These are phyloP conservation scores for Tricholoma flavovirens DNA, from an alignment of 768 basidiomycete species.

Conservation along the genomic window DNA sequence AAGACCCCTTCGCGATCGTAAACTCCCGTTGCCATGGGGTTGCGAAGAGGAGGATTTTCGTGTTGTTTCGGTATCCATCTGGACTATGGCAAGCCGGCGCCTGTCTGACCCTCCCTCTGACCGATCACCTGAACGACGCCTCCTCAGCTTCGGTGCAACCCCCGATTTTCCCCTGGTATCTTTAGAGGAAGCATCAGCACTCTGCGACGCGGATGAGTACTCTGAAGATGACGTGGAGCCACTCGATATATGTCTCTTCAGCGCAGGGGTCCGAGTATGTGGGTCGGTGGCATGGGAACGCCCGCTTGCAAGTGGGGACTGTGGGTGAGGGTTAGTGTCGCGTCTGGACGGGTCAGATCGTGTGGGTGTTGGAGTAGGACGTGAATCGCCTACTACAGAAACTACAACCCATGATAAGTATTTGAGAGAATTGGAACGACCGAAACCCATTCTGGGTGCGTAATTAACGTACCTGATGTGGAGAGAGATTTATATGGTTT, in stretches of 20 bases:
- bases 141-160: slow-evolving; percentile 24
- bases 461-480: background rate
- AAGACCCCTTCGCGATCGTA: slow-evolving; percentile 36
- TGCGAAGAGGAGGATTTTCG: slow-evolving; percentile 21
- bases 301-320: slow-evolving; percentile 44
- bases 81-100: slow-evolving; percentile 60
- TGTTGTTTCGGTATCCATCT: slow-evolving; percentile 41
- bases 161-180: slow-evolving; percentile 15
- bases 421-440: background rate
- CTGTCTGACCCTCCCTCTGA: slow-evolving; percentile 60
- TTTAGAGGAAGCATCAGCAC: slow-evolving; percentile 11
- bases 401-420: slow-evolving; percentile 3
- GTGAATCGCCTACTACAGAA: slow-evolving; percentile 1
- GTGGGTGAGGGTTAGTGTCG: slow-evolving; percentile 28
- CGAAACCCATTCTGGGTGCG: background rate
- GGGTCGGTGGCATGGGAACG: slow-evolving; percentile 20
- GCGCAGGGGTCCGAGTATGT: slow-evolving; percentile 16
- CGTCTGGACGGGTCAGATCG: slow-evolving; percentile 9
- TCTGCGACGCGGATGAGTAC: slow-evolving; percentile 43
- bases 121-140: slow-evolving; percentile 44
- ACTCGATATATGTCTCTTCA: slow-evolving; percentile 24
- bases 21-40: slow-evolving; percentile 23
- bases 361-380: background rate
- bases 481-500: background rate
- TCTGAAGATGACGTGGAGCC: slow-evolving; percentile 43